phyloP scores from a whole-genome alignment of 345 rosid species.

The Theobroma cacao region DNA sequence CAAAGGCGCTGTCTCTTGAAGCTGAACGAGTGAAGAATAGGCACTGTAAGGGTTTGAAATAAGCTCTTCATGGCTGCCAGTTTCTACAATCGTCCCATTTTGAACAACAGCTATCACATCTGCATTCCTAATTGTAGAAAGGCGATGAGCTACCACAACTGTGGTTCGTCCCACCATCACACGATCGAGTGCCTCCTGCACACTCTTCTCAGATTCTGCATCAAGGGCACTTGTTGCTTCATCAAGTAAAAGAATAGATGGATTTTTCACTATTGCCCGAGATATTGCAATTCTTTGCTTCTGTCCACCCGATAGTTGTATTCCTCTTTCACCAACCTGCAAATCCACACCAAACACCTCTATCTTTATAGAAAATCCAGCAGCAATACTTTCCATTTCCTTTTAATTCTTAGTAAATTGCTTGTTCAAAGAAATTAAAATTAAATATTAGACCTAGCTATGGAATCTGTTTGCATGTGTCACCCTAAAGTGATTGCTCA shows the following conservation, averaged over 20 bases:
- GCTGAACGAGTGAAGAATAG: slow-evolving; percentile 71
- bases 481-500: neutral
- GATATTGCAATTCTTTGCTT: slow-evolving; percentile 94
- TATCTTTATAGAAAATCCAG: neutral
- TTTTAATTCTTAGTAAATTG: neutral
- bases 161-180: slow-evolving; percentile 97
- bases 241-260: slow-evolving; percentile 81
- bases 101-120: slow-evolving; percentile 84
- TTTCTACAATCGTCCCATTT: slow-evolving; percentile 78
- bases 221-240: slow-evolving; percentile 98
- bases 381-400: neutral
- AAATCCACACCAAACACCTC: neutral
- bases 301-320: slow-evolving; percentile 94
- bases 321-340: slow-evolving; percentile 94
- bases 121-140: slow-evolving; percentile 87
- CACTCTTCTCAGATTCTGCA: slow-evolving; percentile 93
- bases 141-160: slow-evolving; percentile 84
- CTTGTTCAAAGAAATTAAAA: neutral
- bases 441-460: neutral
- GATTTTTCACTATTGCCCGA: slow-evolving; percentile 86
- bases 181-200: slow-evolving; percentile 91
- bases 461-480: neutral
- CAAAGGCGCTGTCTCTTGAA: slow-evolving; percentile 70
- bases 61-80: slow-evolving; percentile 87
- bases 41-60: slow-evolving; percentile 58